phyloP scores from a whole-genome alignment of 2,329 filamentous ascomycete genomes.

The Stylonectria norvegica region DNA sequence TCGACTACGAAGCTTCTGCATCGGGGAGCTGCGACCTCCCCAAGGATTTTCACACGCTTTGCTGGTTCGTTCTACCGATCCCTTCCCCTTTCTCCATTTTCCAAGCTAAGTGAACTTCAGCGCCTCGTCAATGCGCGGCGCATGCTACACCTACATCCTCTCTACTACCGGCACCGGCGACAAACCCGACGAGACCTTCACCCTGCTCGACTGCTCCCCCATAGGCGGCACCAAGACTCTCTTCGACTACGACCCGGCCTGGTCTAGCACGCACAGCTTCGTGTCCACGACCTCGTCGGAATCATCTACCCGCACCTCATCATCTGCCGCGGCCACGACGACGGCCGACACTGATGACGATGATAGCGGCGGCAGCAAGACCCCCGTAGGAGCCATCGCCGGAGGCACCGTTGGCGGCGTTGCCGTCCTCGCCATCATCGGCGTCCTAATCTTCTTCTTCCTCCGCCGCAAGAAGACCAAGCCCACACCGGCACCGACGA shows the following conservation, averaged over 20 bases:
- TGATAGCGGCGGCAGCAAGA: slow-evolving; percentile 8
- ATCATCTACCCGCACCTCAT: slow-evolving; percentile 7
- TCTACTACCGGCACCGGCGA: slow-evolving; percentile 17
- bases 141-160: slow-evolving; percentile 31
- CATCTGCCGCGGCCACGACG: slow-evolving; percentile 9
- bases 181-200: slow-evolving; percentile 16
- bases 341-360: slow-evolving; percentile 32
- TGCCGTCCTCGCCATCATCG: slow-evolving; percentile 39
- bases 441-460: slow-evolving; percentile 38
- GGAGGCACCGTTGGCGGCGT: slow-evolving; percentile 48
- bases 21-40: slow-evolving; percentile 25
- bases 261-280: slow-evolving; percentile 18
- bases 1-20: slow-evolving; percentile 28
- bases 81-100: slow-evolving; percentile 1
- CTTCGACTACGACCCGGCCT: slow-evolving; percentile 30
- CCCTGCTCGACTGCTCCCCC: slow-evolving; percentile 28
- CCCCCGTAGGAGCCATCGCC: slow-evolving; percentile 41
- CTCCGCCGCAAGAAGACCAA: slow-evolving; percentile 37
- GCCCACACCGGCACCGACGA: background rate
- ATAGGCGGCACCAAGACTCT: slow-evolving; percentile 24
- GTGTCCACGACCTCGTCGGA: slow-evolving; percentile 5
- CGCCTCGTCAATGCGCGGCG: slow-evolving; percentile 5
- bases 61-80: slow-evolving; percentile 29
- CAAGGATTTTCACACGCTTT: slow-evolving; percentile 33
- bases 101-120: slow-evolving; percentile 1